A percentile compares a stretch with the other conserved stretches of the same genome.
phyloP scores from a whole-genome alignment of 2,329 filamentous ascomycete genomes.

The Aspergillus carbonarius region DNA sequence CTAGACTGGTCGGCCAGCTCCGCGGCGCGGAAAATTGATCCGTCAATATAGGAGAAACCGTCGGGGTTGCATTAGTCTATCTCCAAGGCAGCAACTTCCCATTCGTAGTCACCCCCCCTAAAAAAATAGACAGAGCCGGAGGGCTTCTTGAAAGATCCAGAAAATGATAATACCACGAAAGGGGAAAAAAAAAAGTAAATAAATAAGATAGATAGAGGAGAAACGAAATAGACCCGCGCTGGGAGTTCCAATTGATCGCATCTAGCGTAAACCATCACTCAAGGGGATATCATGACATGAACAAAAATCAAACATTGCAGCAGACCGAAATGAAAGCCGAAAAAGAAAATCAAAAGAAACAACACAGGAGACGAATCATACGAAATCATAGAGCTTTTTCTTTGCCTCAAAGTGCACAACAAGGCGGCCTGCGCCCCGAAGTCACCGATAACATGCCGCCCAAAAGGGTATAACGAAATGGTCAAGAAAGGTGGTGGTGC shows the following conservation, averaged over 20 bases:
- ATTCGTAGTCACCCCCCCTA: neutral
- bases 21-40: neutral
- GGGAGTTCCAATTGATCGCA: neutral
- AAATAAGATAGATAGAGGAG: neutral
- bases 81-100: neutral
- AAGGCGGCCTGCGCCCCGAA: constrained; percentile 21
- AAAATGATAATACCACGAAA: neutral
- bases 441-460: constrained; percentile 12
- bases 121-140: neutral
- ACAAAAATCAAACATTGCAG: neutral
- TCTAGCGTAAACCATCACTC: constrained; percentile 16
- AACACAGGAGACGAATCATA: neutral
- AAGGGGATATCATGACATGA: constrained; percentile 22
- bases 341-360: constrained; percentile 4
- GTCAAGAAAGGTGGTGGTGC: constrained; percentile 6
- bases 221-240: neutral
- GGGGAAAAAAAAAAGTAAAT: neutral
- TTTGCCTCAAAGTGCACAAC: constrained; percentile 1
- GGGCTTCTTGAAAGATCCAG: neutral
- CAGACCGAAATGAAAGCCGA: neutral
- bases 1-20: neutral
- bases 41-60: neutral
- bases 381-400: constrained; percentile 3
- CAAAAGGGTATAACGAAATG: constrained; percentile 7
- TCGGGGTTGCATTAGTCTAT: neutral